Evolutionary conservation across 1,139 yeast genomes (phyloP), one percentile per base, ranked within the genome.

Genomic region (Cylindricascospora bacillispora): DNA sequence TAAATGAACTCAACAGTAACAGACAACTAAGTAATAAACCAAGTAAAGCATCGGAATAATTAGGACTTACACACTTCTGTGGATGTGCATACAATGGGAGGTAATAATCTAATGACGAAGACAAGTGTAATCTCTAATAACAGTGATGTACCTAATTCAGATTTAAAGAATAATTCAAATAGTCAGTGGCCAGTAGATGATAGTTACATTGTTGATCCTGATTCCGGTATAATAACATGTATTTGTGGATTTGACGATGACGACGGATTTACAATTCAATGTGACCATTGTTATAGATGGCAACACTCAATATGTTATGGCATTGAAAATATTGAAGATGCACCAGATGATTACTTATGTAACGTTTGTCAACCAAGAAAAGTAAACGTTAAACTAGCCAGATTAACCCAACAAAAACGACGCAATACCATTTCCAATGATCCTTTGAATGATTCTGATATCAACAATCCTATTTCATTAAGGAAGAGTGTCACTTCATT

Each of bases 201-300:
- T 12, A 47, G 67, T 0, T 77, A 74, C 48, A 67, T 68, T 17
- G 83, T 77, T 1, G 81, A 73, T 39, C 79, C 82, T 2, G 93
- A 83, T 49, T 67, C 85, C 4, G 95, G 95, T 1, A 58, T 75
- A 2, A 86, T 86, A 33, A 83, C 95, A 3, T 86, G 98, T 57
- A 71, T 86, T 4, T 86, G 98, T 60, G 86, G 76, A 1, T 73
- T 67, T 40, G 83, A 76, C 34, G 94, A 86, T 40, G 97, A 86
- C 54, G 97, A 86, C 49, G 95, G 95, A 1, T 83, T 82, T 52
- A 85, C 95, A 1, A 80, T 86, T 37, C 95, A 85, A 54, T 86
- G 97, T 59, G 95, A 85, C 51, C 67, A 72, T 27, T 86, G 97
- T 54, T 77, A 70, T 54, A 71, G 94, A 38, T 86, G 95, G 95